Base-by-base conservation (phyloP, 2,329 filamentous ascomycete species). In the Myriosclerotinia scirpicola region DNA sequence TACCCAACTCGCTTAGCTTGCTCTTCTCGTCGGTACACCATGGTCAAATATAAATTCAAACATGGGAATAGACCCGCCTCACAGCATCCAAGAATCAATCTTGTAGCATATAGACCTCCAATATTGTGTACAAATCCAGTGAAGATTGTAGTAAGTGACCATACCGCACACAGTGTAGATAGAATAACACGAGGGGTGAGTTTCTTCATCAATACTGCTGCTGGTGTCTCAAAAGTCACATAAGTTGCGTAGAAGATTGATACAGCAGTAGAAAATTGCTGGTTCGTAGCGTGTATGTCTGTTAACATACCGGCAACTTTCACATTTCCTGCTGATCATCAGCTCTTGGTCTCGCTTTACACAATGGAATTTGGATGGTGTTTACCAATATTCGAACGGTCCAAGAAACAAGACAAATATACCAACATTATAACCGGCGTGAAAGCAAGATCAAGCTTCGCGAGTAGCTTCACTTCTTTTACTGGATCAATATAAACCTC, bases 21-120 rank as follows among this genome's bases (percentile, higher is more conserved):
- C 73, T 88, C 85, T 3, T 83, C 80, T 7, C 81, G 79, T 22
- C 82, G 81, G 72, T 86, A 87, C 79, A 84, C 85, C 70, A 85
- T 85, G 3, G 81, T 81, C 6, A 83, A 72, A 67, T 82, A 83
- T 67, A 81, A 77, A 42, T 81, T 80, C 20, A 84, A 75, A 1
- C 81, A 80, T 0, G 82, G 82, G 65, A 84, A 83, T 12, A 84
- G 73, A 0, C 82, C 81, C 3, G 81, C 80, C 70, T 84, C 82
- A 69, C 79, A 80, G 15, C 79, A 75, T 17, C 82, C 82, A 0
- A 84, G 75, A 4, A 84, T 73, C 46, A 83, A 79, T 3, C 83
- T 78, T 17, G 79, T 75, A 5, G 79, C 80, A n/a, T 80, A 78
- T 1, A 83, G 76, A 22, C 79, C 79, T 8, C 74, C 76, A 52